Evolutionary conservation across 768 basidiomycete species (phyloP).

Genomic region (Boletus sensibilis): DNA sequence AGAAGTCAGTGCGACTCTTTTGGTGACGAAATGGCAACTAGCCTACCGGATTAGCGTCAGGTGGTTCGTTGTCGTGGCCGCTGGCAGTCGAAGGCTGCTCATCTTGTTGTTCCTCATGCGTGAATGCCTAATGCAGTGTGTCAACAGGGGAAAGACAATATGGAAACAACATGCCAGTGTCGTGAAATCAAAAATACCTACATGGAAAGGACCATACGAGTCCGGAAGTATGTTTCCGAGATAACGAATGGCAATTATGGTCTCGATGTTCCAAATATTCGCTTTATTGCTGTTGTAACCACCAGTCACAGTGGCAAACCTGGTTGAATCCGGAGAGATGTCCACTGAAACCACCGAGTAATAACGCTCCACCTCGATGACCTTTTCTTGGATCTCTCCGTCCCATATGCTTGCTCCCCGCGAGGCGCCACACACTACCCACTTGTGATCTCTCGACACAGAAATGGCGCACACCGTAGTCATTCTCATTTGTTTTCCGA

Average conservation of each 20-base stretch:
- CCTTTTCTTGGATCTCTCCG: too few species aligned
- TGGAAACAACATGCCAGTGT: not conserved
- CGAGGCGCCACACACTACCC: too few species aligned
- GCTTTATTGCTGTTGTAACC: too few species aligned
- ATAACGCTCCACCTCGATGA: too few species aligned
- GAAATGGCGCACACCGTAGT: too few species aligned
- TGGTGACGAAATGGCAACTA: not conserved
- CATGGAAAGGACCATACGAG: not conserved
- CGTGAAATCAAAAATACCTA: not conserved
- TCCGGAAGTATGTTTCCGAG: constrained; percentile 3
- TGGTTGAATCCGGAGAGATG: not conserved
- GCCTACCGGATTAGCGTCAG: not conserved
- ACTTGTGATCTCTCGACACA: too few species aligned
- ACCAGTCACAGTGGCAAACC: not conserved
- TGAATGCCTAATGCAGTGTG: not conserved
- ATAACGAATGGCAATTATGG: not conserved
- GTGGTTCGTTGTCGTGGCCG: too few species aligned
- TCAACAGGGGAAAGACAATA: not conserved
- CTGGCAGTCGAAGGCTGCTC: not conserved
- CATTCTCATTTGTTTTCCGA: too few species aligned
- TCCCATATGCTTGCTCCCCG: too few species aligned
- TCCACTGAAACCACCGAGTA: too few species aligned
- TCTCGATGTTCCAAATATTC: not conserved
- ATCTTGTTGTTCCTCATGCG: not conserved
- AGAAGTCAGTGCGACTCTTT: not conserved